A percentile compares a stretch with the other conserved stretches of the same genome.
Evolutionary conservation across 495 filamentous ascomycete genomes (phyloP).

Genomic region (Hypoxylon rickii): DNA sequence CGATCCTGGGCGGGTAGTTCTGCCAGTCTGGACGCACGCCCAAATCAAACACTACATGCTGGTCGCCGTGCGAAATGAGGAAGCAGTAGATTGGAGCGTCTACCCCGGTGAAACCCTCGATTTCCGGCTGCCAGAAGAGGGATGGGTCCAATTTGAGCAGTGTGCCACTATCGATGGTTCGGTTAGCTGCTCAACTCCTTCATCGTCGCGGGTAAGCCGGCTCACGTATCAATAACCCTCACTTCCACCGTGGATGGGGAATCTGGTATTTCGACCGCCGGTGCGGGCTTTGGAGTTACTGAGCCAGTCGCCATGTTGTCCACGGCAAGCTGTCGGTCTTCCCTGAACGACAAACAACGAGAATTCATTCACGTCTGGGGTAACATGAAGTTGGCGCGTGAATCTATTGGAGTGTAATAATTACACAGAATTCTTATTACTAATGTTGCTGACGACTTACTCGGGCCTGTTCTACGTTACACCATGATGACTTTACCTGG

Average conservation of each 20-base stretch:
- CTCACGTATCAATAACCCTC: background rate
- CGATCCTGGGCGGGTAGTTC: slow-evolving; percentile 50
- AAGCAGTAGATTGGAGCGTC: slow-evolving; percentile 52
- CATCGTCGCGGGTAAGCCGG: too few species aligned
- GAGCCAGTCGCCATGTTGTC: too few species aligned
- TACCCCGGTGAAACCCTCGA: background rate
- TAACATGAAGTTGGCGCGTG: too few species aligned
- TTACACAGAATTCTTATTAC: too few species aligned
- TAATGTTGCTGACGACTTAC: too few species aligned
- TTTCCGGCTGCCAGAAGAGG: background rate
- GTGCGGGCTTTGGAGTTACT: too few species aligned
- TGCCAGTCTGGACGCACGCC: slow-evolving; percentile 55
- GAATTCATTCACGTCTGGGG: too few species aligned
- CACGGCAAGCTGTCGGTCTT: too few species aligned
- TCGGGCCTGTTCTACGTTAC: too few species aligned
- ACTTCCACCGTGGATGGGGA: background rate
- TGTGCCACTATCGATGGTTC: background rate
- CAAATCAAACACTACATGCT: slow-evolving; percentile 59
- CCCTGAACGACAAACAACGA: too few species aligned
- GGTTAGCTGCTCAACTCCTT: background rate
- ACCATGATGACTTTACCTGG: too few species aligned
- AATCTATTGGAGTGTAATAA: too few species aligned
- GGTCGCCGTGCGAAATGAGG: slow-evolving; percentile 50
- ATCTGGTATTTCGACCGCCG: background rate
- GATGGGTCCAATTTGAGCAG: background rate